Base-by-base conservation (phyloP, 495 filamentous ascomycete species). In the Penicillium paradoxum region DNA sequence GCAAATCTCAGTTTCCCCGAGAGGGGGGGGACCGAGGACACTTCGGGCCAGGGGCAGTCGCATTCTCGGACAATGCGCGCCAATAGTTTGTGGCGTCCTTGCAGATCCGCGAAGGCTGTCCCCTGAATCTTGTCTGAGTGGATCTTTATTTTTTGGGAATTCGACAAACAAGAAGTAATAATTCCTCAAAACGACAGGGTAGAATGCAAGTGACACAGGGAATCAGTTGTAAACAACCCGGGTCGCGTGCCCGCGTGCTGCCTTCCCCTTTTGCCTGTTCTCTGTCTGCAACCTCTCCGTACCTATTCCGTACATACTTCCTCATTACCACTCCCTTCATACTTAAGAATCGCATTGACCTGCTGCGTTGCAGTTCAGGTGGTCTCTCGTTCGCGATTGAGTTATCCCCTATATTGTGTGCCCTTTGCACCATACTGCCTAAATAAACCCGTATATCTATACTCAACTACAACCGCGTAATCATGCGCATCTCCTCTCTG, bases 401-500 rank as follows among this genome's bases (percentile, higher is more conserved):
- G 11, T 27, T 38, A 5, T 55, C 24, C 44, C 33, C 21, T 49
- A 18, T 30, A 22, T 9, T 18, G 13, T 48, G 17, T 49, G 30
- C 45, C 45, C 50, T 13, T 39, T 37, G 33, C 43, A 45, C 43
- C 27, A n/a, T 33, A 38, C 21, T 24, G 49, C 17, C 34, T 45
- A 47, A 43, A 38, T 19, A 15, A 49, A 18, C 7, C 42, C 24
- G 17, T 40, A 44, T 50, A 43, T 36, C 18, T 49, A 32, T 58
- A 32, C 36, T 14, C 22, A 25, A 29, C 34, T 10, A 38, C 39
- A 41, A 25, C 3, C 14, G 32, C 37, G 30, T 45, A 54, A 60
- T 30, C 32, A 75, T 75, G 72, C 71, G 64, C 54, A 43, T 70
- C 10, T 43, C 57, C 29, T 50, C 55, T 21, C 45, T 65, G 24